Evolutionary conservation across 306 rosid species (phyloP).

Genomic region (Coriaria nepalensis): DNA sequence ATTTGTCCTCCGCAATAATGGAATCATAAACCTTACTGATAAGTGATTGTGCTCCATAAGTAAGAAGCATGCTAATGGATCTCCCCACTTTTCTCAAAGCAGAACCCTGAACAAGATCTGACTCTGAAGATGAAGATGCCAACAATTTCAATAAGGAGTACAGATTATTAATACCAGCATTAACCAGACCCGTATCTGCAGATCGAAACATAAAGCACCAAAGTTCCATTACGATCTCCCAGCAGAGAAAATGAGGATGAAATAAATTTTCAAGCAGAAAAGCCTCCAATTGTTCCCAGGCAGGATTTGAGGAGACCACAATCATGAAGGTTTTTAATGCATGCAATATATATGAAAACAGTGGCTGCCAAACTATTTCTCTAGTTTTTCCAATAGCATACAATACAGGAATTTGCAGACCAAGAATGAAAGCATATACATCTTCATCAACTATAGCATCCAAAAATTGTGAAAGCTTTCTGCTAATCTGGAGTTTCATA

Average conservation of each 20-base stretch:
- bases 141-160: constrained; percentile 52
- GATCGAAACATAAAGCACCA: constrained; percentile 73
- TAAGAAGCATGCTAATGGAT: constrained; percentile 49
- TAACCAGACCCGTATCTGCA: constrained; percentile 48
- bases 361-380: constrained; percentile 49
- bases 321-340: constrained; percentile 65
- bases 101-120: constrained; percentile 43
- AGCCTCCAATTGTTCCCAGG: constrained; percentile 54
- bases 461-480: constrained; percentile 57
- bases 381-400: constrained; percentile 39
- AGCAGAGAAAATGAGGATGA: constrained; percentile 89
- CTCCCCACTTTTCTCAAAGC: constrained; percentile 69
- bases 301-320: constrained; percentile 51
- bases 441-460: constrained; percentile 51
- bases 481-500: constrained; percentile 32
- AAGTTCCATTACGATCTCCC: constrained; percentile 82
- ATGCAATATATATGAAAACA: constrained; percentile 47
- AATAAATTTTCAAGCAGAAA: constrained; percentile 66
- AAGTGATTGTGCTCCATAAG: constrained; percentile 39
- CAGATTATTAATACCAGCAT: constrained; percentile 30
- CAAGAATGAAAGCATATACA: constrained; percentile 56
- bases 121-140: constrained; percentile 48
- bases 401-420: constrained; percentile 44
- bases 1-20: constrained; percentile 37
- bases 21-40: constrained; percentile 40